Evolutionary conservation across 306 rosid species (phyloP).

Genomic region (Aeschynomene evenia): DNA sequence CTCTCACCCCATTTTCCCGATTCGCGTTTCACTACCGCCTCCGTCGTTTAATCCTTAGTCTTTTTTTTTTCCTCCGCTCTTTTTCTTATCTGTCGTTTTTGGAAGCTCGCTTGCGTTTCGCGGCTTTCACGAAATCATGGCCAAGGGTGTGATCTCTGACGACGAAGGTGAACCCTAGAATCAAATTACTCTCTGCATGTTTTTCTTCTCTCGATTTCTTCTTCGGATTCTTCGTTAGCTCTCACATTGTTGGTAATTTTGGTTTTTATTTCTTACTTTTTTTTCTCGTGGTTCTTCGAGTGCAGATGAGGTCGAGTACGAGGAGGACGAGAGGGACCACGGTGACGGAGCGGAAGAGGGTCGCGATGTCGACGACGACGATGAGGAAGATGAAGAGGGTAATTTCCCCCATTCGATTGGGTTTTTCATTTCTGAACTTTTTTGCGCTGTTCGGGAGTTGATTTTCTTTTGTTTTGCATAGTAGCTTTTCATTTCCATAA

Average conservation of each 20-base stretch:
- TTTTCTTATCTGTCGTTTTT: not conserved
- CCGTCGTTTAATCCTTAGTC: not conserved
- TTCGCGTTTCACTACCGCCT: not conserved
- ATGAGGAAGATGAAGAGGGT: slow-evolving; percentile 91
- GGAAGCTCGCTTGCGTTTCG: not conserved
- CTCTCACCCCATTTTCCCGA: not conserved
- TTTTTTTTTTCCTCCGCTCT: not conserved
- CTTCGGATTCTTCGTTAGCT: not conserved
- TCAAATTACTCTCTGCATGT: not conserved
- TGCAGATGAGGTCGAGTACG: slow-evolving; percentile 76
- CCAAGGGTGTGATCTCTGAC: slow-evolving; percentile 47
- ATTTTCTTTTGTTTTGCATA: not conserved
- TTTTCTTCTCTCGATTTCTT: not conserved
- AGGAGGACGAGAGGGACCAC: slow-evolving; percentile 71
- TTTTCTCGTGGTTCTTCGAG: slow-evolving; percentile 6
- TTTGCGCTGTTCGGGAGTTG: not conserved
- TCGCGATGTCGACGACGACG: slow-evolving; percentile 52
- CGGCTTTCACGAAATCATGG: slow-evolving; percentile 22
- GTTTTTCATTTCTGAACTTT: not conserved
- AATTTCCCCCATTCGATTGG: slow-evolving; percentile 11
- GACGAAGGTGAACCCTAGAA: slow-evolving; percentile 62
- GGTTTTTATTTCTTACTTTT: not conserved
- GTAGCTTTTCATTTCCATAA: not conserved
- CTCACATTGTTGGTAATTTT: slow-evolving; percentile 19
- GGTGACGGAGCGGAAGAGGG: slow-evolving; percentile 55